Evolutionary conservation across 148 eudicot species (phyloP), one percentile per base, ranked within the genome.

Genomic region (Simmondsia chinensis): DNA sequence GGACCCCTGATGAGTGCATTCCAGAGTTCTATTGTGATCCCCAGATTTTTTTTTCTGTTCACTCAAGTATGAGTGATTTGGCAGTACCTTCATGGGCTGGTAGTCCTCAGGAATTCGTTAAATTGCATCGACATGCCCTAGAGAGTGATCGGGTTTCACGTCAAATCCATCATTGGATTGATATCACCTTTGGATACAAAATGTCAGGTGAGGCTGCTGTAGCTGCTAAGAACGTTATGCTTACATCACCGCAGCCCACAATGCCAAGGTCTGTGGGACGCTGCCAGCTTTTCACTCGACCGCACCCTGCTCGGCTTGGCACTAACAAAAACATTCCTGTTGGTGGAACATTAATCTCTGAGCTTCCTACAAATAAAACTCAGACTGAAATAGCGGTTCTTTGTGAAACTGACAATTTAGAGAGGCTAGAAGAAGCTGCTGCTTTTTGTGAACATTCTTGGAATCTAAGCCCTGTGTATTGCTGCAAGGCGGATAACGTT

Each of bases 1-100:
- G 97, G 97, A 91, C 95, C 29, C 97, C 97, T 46, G 97, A 91
- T 43, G 97, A 91, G 59, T 91, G 95, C 63, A 85, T 85, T 73
- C 97, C 97, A 0, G 97, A 91, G 57, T 85, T 91, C 46, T 91
- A 91, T 48, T 91, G 80, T 61, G 95, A 91, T 68, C 71, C 83
- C 24, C 74, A 41, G 29, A 68, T 91, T 52, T 91, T 91, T 60
- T 62, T 36, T 57, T 91, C 97, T 43, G 48, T 63, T 41, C 84
- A 91, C 60, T 42, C 85, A 45, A 94, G 97, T 35, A 91, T 91
- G 97, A 69, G 70, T 50, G 77, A 91, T 65, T 61, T 91, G 73
- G 78, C 83, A 23, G 83, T 91, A 39, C 97, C 97, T 50, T 68
- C 74, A 39, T 84, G 97, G 97, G 88, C 85, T 20, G 74, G 60